Percentiles rank a stretch among this genome's conserved stretches.
phyloP scores from a whole-genome alignment of 1,284 basidiomycete species.

The Earliella scabrosa region DNA sequence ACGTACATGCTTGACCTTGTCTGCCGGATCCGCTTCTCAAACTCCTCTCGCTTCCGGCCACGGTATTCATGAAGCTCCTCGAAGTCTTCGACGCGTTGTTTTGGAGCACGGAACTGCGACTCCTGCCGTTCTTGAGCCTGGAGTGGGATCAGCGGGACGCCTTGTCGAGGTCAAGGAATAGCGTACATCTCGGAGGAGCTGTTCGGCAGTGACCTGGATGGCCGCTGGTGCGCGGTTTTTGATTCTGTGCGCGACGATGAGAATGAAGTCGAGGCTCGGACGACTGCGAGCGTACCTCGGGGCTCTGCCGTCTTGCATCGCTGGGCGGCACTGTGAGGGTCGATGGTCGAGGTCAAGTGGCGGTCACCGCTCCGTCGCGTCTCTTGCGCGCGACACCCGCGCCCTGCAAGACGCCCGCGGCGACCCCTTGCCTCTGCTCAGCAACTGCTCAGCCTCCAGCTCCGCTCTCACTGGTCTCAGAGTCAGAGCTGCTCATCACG shows the following conservation, averaged over 20 bases:
- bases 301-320: slow-evolving; percentile 60
- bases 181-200: slow-evolving; percentile 89
- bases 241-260: slow-evolving; percentile 11
- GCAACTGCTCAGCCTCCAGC: too few relatives aligned
- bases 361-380: background rate
- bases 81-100: slow-evolving; percentile 94
- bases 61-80: slow-evolving; percentile 98
- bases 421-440: background rate
- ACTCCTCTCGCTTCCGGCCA: slow-evolving; percentile 94
- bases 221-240: slow-evolving; percentile 25
- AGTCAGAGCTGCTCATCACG: too few relatives aligned
- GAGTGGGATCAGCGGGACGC: slow-evolving; percentile 2
- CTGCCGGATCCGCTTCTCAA: slow-evolving; percentile 93
- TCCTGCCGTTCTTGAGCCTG: slow-evolving; percentile 98
- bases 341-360: background rate
- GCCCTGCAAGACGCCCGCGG: background rate
- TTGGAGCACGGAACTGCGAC: slow-evolving; percentile 87
- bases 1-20: slow-evolving; percentile 85
- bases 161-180: background rate
- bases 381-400: background rate
- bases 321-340: background rate
- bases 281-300: slow-evolving; percentile 52
- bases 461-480: too few relatives aligned
- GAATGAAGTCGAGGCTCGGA: background rate
- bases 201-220: slow-evolving; percentile 27